Evolutionary conservation across 2,329 filamentous ascomycete species (phyloP).

Genomic region (Tothia fuscella): DNA sequence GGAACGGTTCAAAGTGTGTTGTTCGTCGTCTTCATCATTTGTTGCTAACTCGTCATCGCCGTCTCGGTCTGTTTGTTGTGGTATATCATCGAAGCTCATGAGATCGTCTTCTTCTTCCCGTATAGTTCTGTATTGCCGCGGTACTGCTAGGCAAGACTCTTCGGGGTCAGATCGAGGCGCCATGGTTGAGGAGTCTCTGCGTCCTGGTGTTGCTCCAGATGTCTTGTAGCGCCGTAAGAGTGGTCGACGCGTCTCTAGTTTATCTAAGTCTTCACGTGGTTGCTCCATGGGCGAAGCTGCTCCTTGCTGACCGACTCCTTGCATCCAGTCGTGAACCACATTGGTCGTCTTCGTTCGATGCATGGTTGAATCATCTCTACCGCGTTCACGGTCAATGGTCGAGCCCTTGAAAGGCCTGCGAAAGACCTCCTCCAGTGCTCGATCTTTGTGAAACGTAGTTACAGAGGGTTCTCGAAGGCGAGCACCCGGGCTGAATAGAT

Average conservation of each 20-base stretch:
- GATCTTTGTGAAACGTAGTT: slow-evolving; percentile 79
- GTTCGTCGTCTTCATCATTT: slow-evolving; percentile 57
- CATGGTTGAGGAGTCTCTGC: slow-evolving; percentile 13
- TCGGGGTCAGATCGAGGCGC: slow-evolving; percentile 46
- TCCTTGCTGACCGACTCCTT: slow-evolving; percentile 45
- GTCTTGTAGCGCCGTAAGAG: slow-evolving; percentile 41
- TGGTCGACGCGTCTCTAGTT: slow-evolving; percentile 42
- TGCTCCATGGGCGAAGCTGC: slow-evolving; percentile 48
- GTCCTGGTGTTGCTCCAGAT: slow-evolving; percentile 12
- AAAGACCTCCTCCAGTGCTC: slow-evolving; percentile 84
- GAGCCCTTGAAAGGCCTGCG: slow-evolving; percentile 49
- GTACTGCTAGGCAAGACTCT: slow-evolving; percentile 22
- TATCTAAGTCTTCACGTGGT: slow-evolving; percentile 45
- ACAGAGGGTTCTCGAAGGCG: slow-evolving; percentile 76
- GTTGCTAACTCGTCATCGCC: slow-evolving; percentile 84
- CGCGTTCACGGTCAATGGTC: slow-evolving; percentile 29
- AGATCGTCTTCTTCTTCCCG: slow-evolving; percentile 29
- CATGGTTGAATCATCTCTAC: slow-evolving; percentile 45
- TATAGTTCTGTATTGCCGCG: slow-evolving; percentile 23
- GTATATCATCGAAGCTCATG: slow-evolving; percentile 26
- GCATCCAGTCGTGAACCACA: slow-evolving; percentile 86
- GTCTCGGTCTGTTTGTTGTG: slow-evolving; percentile 65
- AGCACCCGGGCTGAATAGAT: slow-evolving; percentile 57
- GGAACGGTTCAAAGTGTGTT: slow-evolving; percentile 13
- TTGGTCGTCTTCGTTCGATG: slow-evolving; percentile 59